Percentiles rank a stretch among this genome's conserved stretches.
Conservation (phyloP, 352 stramenopile species). For the Elongisporangium undulatum region DNA sequence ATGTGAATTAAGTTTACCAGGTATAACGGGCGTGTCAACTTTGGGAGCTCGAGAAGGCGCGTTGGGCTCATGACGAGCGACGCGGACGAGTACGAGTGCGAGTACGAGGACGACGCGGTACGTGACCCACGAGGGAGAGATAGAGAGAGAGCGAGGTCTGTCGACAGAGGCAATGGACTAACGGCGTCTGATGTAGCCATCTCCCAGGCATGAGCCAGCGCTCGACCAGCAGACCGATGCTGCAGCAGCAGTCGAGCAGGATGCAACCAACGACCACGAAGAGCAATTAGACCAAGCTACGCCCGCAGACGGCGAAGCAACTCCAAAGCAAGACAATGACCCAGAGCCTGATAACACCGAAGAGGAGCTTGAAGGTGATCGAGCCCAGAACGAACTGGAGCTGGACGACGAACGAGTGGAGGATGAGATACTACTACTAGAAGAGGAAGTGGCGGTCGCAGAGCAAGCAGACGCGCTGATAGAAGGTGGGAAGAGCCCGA, state of each 20-base stretch:
- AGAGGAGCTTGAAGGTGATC: background rate
- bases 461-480: background rate
- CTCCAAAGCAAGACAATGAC: background rate
- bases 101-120: slow-evolving; percentile 14
- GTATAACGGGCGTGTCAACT: slow-evolving; percentile 4
- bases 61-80: slow-evolving; percentile 13
- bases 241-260: background rate
- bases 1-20: background rate
- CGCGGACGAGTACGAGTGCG: slow-evolving; percentile 18
- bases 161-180: background rate
- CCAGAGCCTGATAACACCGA: background rate
- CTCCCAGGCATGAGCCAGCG: background rate
- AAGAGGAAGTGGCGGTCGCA: background rate
- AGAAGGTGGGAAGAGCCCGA: background rate
- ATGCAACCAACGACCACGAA: background rate
- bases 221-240: too few relatives aligned
- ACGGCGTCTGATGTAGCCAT: background rate
- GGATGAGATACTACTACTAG: background rate
- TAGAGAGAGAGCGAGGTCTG: background rate
- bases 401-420: background rate
- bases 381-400: background rate
- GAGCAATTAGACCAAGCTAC: background rate
- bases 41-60: slow-evolving; percentile 15
- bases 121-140: background rate
- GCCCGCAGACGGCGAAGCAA: background rate